Evolutionary conservation across 2,329 filamentous ascomycete species (phyloP), one percentile per base, ranked within the genome.

Genomic region (Rutstroemia sp.): DNA sequence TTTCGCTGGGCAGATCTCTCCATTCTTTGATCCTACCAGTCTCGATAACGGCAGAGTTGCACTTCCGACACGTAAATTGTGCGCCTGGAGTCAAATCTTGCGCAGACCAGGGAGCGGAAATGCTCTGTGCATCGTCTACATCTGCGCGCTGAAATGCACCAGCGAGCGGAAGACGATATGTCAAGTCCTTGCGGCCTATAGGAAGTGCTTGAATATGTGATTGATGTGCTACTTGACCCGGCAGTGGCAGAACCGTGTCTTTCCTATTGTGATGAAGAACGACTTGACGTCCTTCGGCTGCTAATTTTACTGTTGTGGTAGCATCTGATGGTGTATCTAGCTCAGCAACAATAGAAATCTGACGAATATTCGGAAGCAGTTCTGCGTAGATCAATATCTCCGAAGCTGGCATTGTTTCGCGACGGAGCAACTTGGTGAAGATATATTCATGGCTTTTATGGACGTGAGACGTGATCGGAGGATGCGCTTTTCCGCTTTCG

Each of bases 1-100:
- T 92, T 65, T 95, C 91, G 67, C 91, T 96, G 0, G 94, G 94
- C 17, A 99, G 75, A 67, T 99, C 91, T 72, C 92, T 96, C 92
- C 94, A 99, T 39, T 73, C 71, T 40, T 71, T 73, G 7, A 82
- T 74, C 3, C 51, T 63, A 7, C 69, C 72, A 3, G 16, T 67
- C 57, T 46, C 61, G 51, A 69, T 76, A 78, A 60, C 62, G 53
- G 57, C 76, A 71, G 64, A 77, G 78, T 27, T 62, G 55, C 64
- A 87, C 66, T 16, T 67, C 56, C 38, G 75, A 60, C 72, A 75
- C 16, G 6, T 57, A 59, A 25, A 68, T 39, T 65, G 72, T 3
- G 65, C 66, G 21, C 67, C 66, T 44, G 58, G 56, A 34, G 57
- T 58, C 46, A 87, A 66, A 45, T 78, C 76, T 38, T 67, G 70